A percentile compares a stretch with the other conserved stretches of the same genome.
phyloP scores from a whole-genome alignment of 1,284 basidiomycete species.

The Naganishia liquefaciens region DNA sequence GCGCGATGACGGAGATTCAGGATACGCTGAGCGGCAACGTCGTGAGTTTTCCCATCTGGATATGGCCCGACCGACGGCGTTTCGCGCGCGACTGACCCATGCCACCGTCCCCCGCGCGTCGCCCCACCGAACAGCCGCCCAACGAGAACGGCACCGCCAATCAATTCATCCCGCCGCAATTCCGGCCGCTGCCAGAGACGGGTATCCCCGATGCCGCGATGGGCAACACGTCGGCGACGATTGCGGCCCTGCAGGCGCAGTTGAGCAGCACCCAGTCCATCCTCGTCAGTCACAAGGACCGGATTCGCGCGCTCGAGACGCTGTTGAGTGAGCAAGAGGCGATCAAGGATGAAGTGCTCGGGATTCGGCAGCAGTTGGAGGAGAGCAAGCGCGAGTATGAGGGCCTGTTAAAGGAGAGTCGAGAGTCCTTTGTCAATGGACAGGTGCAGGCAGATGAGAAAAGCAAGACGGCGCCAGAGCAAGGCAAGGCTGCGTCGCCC shows the following conservation, averaged over 20 bases:
- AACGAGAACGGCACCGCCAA: slow-evolving; percentile 53
- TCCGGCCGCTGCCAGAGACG: slow-evolving; percentile 36
- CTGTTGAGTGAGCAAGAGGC: slow-evolving; percentile 79
- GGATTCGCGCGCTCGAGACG: slow-evolving; percentile 77
- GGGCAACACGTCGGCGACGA: slow-evolving; percentile 47
- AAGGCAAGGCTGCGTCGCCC: slow-evolving; percentile 3
- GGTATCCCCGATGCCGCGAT: slow-evolving; percentile 33
- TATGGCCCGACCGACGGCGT: no score
- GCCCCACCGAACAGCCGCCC: no score
- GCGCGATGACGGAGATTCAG: slow-evolving; percentile 86
- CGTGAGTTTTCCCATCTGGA: no score
- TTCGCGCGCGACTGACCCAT: no score
- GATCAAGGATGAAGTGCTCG: slow-evolving; percentile 76
- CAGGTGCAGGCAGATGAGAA: slow-evolving; percentile 56
- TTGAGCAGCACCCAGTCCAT: slow-evolving; percentile 81
- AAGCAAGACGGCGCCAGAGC: slow-evolving; percentile 35
- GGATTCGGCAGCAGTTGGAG: slow-evolving; percentile 70
- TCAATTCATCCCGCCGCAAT: slow-evolving; percentile 50
- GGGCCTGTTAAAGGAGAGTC: slow-evolving; percentile 30
- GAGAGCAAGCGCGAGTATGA: slow-evolving; percentile 55
- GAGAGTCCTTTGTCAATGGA: slow-evolving; percentile 39
- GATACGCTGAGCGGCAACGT: slow-evolving; percentile 83
- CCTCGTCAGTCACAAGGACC: slow-evolving; percentile 77
- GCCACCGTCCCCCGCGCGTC: no score
- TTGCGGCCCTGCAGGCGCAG: slow-evolving; percentile 75